A percentile compares a stretch with the other conserved stretches of the same genome.
phyloP scores from a whole-genome alignment of 2,329 filamentous ascomycete genomes.

The Fusarium vanettenii region DNA sequence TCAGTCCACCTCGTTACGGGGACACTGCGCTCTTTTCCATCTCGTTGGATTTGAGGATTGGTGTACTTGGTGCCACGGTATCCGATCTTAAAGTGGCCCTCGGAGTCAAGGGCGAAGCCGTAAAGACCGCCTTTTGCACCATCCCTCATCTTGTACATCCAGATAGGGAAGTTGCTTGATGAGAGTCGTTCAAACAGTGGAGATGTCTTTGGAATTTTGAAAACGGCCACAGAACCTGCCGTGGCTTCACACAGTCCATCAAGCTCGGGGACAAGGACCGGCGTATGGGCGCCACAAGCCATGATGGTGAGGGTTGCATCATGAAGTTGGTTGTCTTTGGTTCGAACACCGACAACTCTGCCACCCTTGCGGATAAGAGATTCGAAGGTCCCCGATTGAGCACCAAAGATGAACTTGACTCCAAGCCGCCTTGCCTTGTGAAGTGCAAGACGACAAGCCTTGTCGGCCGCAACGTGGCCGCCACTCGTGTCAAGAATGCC shows the following conservation, averaged over 20 bases:
- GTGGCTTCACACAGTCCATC: constrained; percentile 60
- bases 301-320: constrained; percentile 50
- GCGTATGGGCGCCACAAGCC: constrained; percentile 59
- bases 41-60: constrained; percentile 50
- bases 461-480: constrained; percentile 58
- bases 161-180: constrained; percentile 59
- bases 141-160: constrained; percentile 44
- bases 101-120: constrained; percentile 41
- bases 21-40: constrained; percentile 52
- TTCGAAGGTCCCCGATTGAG: constrained; percentile 45
- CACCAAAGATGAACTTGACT: constrained; percentile 55
- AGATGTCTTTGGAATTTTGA: constrained; percentile 53
- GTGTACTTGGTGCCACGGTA: constrained; percentile 50
- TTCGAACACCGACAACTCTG: constrained; percentile 52
- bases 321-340: constrained; percentile 50
- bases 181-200: constrained; percentile 54
- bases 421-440: constrained; percentile 55
- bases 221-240: constrained; percentile 56
- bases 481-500: constrained; percentile 60
- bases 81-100: constrained; percentile 44
- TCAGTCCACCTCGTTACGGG: constrained; percentile 53
- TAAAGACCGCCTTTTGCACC: constrained; percentile 37
- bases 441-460: constrained; percentile 58
- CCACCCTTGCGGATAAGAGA: constrained; percentile 36
- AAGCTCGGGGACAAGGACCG: constrained; percentile 52